These are phyloP conservation scores for Rhodotorula sp. DNA, from an alignment of 1,284 basidiomycete species.

Conservation along the genomic window DNA sequence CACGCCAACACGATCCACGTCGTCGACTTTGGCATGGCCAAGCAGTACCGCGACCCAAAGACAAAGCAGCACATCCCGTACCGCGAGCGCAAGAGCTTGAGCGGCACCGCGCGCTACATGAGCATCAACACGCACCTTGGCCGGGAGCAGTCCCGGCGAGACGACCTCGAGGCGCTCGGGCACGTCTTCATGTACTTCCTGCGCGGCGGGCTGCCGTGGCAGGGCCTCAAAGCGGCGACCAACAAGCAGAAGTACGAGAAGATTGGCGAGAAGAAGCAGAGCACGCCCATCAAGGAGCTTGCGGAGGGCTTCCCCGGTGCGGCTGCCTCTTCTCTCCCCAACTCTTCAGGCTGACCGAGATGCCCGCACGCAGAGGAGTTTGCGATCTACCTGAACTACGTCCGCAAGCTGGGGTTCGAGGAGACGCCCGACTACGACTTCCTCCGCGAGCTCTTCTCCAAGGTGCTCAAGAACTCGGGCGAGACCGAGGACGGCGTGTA, in stretches of 20 bases:
- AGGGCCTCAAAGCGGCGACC: slow-evolving; percentile 89
- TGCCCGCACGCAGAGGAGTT: slow-evolving; percentile 67
- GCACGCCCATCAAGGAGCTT: slow-evolving; percentile 89
- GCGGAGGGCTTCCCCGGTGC: slow-evolving; percentile 87
- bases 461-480: slow-evolving; percentile 83
- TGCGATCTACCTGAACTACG: slow-evolving; percentile 93
- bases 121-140: slow-evolving; percentile 96
- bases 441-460: slow-evolving; percentile 84
- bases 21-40: slow-evolving; percentile 97
- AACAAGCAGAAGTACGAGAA: slow-evolving; percentile 99
- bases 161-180: slow-evolving; percentile 91
- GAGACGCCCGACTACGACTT: slow-evolving; percentile 97
- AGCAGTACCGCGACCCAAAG: slow-evolving; percentile 95
- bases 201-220: slow-evolving; percentile 87
- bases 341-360: background rate
- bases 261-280: slow-evolving; percentile 98
- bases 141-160: slow-evolving; percentile 89
- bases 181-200: slow-evolving; percentile 99
- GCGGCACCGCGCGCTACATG: slow-evolving; percentile 91
- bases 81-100: slow-evolving; percentile 88
- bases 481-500: slow-evolving; percentile 85
- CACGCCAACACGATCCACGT: slow-evolving; percentile 78
- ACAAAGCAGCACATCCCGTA: slow-evolving; percentile 97
- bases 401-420: slow-evolving; percentile 92
- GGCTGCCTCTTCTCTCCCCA: slow-evolving; percentile 47